Percentiles rank a stretch among this genome's conserved stretches.
phyloP scores from a whole-genome alignment of 1,284 basidiomycete species.

The Cutaneotrichosporon arboriforme region DNA sequence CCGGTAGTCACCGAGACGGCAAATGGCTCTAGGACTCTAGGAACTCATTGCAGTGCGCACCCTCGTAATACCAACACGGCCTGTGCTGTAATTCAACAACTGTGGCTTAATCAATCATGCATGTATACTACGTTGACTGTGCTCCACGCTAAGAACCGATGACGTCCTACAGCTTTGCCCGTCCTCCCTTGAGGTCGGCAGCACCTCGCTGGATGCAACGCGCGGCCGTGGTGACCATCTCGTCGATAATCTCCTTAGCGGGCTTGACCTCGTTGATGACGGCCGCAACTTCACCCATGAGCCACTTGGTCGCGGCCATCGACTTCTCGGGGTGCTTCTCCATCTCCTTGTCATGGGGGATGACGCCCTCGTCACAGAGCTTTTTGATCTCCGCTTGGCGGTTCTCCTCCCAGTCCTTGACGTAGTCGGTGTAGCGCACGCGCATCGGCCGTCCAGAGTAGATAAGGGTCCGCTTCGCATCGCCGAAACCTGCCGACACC shows the following conservation, averaged over 20 bases:
- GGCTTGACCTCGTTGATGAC: conserved; percentile 71
- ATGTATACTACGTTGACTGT: too few species aligned
- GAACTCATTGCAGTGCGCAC: too few species aligned
- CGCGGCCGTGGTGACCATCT: conserved; percentile 54
- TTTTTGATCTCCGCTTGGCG: conserved; percentile 52
- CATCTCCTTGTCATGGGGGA: conserved; percentile 67
- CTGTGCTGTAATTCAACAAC: too few species aligned
- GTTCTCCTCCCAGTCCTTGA: conserved; percentile 60
- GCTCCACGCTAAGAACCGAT: too few species aligned
- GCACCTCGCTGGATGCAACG: conserved; percentile 28
- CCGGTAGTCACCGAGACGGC: too few species aligned
- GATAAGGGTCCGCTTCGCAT: conserved; percentile 68
- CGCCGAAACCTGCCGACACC: conserved; percentile 39
- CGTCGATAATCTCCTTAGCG: conserved; percentile 72
- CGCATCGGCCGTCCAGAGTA: conserved; percentile 82
- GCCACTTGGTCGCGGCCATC: conserved; percentile 57
- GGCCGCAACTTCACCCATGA: conserved; percentile 72
- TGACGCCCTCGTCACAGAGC: conserved; percentile 66
- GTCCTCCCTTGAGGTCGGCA: neutral
- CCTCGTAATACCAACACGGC: too few species aligned
- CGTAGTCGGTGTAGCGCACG: conserved; percentile 70
- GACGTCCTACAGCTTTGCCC: neutral
- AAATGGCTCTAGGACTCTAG: too few species aligned
- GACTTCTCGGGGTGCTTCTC: conserved; percentile 70
- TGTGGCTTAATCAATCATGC: too few species aligned